Percentiles rank a stretch among this genome's conserved stretches.
Conservation (phyloP, 768 basidiomycete genomes). For the Leccinum truebloodii region DNA sequence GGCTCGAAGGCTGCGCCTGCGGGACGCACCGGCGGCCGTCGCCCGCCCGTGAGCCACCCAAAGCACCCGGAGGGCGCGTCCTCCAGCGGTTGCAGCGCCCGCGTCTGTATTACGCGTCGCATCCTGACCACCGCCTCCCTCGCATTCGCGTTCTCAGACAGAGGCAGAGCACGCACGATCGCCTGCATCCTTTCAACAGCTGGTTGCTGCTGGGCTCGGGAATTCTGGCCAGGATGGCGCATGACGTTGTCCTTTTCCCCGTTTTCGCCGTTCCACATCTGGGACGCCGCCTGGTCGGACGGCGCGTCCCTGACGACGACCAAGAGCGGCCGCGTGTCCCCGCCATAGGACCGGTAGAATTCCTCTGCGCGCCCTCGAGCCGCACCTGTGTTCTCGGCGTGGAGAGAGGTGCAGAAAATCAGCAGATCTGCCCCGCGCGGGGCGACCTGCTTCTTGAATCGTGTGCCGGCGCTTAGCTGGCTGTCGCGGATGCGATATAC, state of each 20-base stretch:
- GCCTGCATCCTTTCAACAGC: conserved; percentile 14
- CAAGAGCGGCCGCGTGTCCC: conserved; percentile 28
- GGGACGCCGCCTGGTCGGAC: conserved; percentile 20
- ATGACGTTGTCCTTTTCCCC: not conserved
- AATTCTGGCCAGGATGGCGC: not conserved
- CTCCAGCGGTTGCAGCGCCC: conserved; percentile 26
- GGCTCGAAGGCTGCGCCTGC: conserved; percentile 2
- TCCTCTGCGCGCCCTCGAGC: conserved; percentile 15
- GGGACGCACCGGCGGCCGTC: conserved; percentile 1
- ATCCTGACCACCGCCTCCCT: conserved; percentile 10
- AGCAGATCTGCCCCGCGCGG: conserved; percentile 29
- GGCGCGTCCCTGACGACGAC: conserved; percentile 24
- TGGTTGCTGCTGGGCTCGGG: not conserved
- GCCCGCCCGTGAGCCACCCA: conserved; percentile 15
- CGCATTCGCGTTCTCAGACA: conserved; percentile 1
- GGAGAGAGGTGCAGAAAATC: conserved; percentile 23
- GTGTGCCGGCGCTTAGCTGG: conserved; percentile 22
- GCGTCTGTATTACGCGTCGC: conserved; percentile 20
- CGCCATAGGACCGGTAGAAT: conserved; percentile 26
- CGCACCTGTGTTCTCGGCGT: not conserved
- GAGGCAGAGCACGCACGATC: conserved; percentile 27
- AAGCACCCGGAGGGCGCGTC: conserved; percentile 22
- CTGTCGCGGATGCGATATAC: conserved; percentile 23
- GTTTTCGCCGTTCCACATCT: conserved; percentile 25
- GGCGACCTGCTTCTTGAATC: conserved; percentile 27